These are phyloP conservation scores for Salix purpurea DNA, from an alignment of 345 rosid genomes.

Conservation along the genomic window DNA sequence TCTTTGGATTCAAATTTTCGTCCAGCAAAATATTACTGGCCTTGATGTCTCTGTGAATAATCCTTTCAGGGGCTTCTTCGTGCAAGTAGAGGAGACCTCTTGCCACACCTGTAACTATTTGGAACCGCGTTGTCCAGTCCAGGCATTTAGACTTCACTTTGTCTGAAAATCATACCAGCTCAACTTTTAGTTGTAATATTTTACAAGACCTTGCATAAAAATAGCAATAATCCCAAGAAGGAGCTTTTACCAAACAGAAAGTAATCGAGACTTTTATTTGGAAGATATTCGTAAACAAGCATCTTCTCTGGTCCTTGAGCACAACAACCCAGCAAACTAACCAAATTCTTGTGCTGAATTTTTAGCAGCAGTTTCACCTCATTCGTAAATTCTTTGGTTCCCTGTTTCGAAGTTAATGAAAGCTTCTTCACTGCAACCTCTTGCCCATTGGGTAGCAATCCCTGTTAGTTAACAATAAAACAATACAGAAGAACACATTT, in stretches of 20 bases:
- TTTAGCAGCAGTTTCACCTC: conserved; percentile 28
- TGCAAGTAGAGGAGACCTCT: conserved; percentile 30
- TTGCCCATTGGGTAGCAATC: conserved; percentile 26
- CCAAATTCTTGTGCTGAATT: conserved; percentile 30
- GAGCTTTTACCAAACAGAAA: conserved; percentile 20
- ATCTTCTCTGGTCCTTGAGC: conserved; percentile 30
- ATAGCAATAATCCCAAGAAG: not conserved
- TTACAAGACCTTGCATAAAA: not conserved
- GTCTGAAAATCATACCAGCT: conserved; percentile 8
- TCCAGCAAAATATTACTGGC: conserved; percentile 32
- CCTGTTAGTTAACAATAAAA: conserved; percentile 6
- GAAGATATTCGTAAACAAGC: conserved; percentile 35
- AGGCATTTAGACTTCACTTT: conserved; percentile 14
- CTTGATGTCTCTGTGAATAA: conserved; percentile 32
- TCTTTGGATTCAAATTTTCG: conserved; percentile 25
- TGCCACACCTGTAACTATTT: conserved; percentile 26
- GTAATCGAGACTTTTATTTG: conserved; percentile 34
- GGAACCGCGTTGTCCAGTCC: conserved; percentile 24
- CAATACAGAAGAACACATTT: not conserved
- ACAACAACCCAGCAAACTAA: conserved; percentile 28
- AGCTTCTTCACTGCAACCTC: conserved; percentile 34
- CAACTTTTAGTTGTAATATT: not conserved
- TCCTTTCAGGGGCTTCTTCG: conserved; percentile 32
- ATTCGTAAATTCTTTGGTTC: conserved; percentile 24
- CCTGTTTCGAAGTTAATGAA: conserved; percentile 27